Percentiles rank a stretch among this genome's conserved stretches.
Evolutionary conservation across 2,329 filamentous ascomycete genomes (phyloP).

Genomic region (Triangularia setosa): DNA sequence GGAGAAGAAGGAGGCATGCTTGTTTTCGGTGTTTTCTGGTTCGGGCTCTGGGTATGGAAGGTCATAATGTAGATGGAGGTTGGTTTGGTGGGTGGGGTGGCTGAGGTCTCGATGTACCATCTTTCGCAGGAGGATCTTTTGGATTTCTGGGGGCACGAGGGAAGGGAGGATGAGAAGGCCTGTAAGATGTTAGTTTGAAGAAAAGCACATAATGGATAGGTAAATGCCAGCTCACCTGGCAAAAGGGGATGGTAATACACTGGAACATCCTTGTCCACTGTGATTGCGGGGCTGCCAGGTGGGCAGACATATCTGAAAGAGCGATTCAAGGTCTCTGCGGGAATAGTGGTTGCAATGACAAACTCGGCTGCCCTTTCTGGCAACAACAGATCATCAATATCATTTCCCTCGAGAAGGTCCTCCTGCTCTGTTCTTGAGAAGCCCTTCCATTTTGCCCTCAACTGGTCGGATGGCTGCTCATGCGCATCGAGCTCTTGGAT

Average conservation of each 20-base stretch:
- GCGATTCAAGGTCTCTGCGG: conserved; percentile 38
- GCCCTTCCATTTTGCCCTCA: conserved; percentile 71
- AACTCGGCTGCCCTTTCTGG: conserved; percentile 42
- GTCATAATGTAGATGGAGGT: conserved; percentile 51
- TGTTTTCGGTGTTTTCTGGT: background rate
- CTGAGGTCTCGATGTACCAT: conserved; percentile 66
- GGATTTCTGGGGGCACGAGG: conserved; percentile 65
- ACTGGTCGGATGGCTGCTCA: conserved; percentile 66
- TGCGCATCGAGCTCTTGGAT: conserved; percentile 65
- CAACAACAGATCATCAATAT: conserved; percentile 51
- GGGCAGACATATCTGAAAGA: conserved; percentile 42
- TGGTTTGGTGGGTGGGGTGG: conserved; percentile 73
- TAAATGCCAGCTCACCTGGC: conserved; percentile 53
- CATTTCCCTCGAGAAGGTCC: conserved; percentile 48
- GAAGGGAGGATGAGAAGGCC: conserved; percentile 76
- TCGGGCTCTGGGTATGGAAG: conserved; percentile 30
- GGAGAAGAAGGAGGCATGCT: conserved; percentile 51
- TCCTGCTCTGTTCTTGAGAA: conserved; percentile 59
- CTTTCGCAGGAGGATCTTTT: conserved; percentile 65
- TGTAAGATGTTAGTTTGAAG: conserved; percentile 33
- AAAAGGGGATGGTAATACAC: conserved; percentile 64
- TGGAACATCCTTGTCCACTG: conserved; percentile 38
- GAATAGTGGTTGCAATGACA: conserved; percentile 41
- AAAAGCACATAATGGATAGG: background rate
- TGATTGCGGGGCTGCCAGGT: conserved; percentile 30